Evolutionary conservation across 805 yeast genomes (phyloP).

Genomic region (Metschnikowia drakensbergensis): DNA sequence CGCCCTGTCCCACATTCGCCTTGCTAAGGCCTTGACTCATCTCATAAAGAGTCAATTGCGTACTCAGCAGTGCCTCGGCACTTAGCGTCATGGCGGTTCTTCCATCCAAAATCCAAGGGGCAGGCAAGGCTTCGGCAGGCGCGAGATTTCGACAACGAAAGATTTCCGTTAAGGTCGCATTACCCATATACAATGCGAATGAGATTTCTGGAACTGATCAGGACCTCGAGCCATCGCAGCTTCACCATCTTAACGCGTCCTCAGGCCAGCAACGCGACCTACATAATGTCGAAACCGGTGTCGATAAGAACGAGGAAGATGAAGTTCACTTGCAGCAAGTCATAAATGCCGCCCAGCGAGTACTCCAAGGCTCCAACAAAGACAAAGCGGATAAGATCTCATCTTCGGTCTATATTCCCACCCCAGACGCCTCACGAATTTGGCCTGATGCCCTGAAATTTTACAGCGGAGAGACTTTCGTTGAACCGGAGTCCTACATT

Average conservation of each 20-base stretch:
- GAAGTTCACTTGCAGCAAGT: constrained; percentile 94
- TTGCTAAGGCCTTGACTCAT: constrained; percentile 2
- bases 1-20: background rate
- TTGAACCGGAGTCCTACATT: constrained; percentile 74
- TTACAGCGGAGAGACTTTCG: constrained; percentile 59
- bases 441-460: constrained; percentile 77
- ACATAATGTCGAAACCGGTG: constrained; percentile 93
- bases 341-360: constrained; percentile 71
- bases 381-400: constrained; percentile 22
- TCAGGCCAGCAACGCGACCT: constrained; percentile 79
- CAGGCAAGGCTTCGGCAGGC: constrained; percentile 37
- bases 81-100: constrained; percentile 35
- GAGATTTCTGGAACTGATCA: constrained; percentile 76
- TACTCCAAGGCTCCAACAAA: constrained; percentile 41
- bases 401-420: constrained; percentile 75
- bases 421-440: constrained; percentile 86
- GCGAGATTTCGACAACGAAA: constrained; percentile 92
- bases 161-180: constrained; percentile 84
- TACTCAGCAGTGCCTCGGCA: constrained; percentile 13
- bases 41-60: background rate
- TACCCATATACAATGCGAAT: constrained; percentile 68
- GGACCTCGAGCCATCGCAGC: constrained; percentile 41
- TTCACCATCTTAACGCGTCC: constrained; percentile 35
- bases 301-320: constrained; percentile 95
- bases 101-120: constrained; percentile 34